A percentile compares a stretch with the other conserved stretches of the same genome.
Evolutionary conservation across 371 early-diverging fungal species (phyloP).

Genomic region (Chytridium lagenaria): DNA sequence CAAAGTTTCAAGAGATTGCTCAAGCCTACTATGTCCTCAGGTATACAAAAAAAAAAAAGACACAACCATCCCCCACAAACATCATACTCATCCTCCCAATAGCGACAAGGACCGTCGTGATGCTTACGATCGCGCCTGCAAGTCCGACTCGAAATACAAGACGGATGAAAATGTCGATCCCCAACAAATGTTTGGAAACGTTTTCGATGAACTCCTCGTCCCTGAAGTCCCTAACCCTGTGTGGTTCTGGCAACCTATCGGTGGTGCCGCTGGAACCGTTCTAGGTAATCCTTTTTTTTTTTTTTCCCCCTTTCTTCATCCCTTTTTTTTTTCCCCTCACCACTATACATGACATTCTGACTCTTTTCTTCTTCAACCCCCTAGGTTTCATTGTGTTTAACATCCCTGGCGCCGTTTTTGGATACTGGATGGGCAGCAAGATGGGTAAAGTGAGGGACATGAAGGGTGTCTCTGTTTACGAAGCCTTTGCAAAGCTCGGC

Average conservation of each 20-base stretch:
- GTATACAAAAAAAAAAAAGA: conserved; percentile 22
- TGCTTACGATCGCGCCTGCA: conserved; percentile 43
- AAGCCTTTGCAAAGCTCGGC: conserved; percentile 50
- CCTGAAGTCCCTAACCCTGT: conserved; percentile 46
- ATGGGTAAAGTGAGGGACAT: conserved; percentile 55
- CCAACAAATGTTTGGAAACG: conserved; percentile 38
- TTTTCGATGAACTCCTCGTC: conserved; percentile 49
- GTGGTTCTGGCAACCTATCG: conserved; percentile 55
- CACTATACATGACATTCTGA: no score
- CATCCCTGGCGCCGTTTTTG: conserved; percentile 54
- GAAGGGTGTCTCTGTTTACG: conserved; percentile 53
- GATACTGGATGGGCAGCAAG: conserved; percentile 47
- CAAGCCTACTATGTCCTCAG: conserved; percentile 50
- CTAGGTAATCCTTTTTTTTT: conserved; percentile 28
- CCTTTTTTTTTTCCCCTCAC: not conserved
- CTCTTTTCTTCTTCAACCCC: not conserved
- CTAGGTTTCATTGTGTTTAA: conserved; percentile 53
- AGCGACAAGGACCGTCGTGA: conserved; percentile 45
- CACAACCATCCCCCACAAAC: no score
- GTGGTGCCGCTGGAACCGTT: conserved; percentile 46
- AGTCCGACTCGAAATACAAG: conserved; percentile 25
- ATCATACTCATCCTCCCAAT: no score
- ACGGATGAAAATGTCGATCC: conserved; percentile 39
- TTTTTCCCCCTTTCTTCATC: not conserved
- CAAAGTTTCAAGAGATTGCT: conserved; percentile 45